These are phyloP conservation scores for Aspergillus kassunensis DNA, from an alignment of 495 filamentous ascomycete species.

Conservation along the genomic window DNA sequence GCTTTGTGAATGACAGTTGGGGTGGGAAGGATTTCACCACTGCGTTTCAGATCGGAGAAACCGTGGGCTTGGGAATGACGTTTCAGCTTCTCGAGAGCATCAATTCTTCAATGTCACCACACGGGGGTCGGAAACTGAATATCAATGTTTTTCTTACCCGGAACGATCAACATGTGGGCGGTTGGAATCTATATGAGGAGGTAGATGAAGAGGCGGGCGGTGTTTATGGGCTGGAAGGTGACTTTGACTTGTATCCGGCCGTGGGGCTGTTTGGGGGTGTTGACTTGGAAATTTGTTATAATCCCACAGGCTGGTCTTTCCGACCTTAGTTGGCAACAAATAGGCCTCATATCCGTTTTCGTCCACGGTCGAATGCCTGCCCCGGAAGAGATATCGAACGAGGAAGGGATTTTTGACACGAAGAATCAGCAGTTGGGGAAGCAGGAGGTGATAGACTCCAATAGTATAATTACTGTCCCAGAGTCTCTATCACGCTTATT, in stretches of 20 bases:
- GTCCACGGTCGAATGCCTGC: too few relatives aligned
- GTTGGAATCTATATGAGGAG: slow-evolving; percentile 86
- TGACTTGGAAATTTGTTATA: slow-evolving; percentile 68
- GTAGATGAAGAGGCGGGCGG: slow-evolving; percentile 63
- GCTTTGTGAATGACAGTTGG: slow-evolving; percentile 80
- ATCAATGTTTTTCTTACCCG: slow-evolving; percentile 77
- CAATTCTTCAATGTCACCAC: slow-evolving; percentile 11
- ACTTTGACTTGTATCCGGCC: slow-evolving; percentile 74
- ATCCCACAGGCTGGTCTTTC: slow-evolving; percentile 44
- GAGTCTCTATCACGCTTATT: too few relatives aligned
- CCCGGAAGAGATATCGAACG: too few relatives aligned
- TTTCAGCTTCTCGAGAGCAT: slow-evolving; percentile 41
- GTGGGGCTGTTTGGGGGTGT: slow-evolving; percentile 71
- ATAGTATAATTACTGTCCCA: too few relatives aligned
- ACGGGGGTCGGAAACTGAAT: slow-evolving; percentile 22
- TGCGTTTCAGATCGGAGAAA: slow-evolving; percentile 50
- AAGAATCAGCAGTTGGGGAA: too few relatives aligned
- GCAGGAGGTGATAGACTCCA: too few relatives aligned
- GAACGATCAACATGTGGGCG: slow-evolving; percentile 57
- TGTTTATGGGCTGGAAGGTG: slow-evolving; percentile 72
- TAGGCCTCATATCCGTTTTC: too few relatives aligned
- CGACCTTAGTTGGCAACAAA: background rate
- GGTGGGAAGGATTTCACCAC: slow-evolving; percentile 74
- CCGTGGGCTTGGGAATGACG: slow-evolving; percentile 66
- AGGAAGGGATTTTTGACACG: too few relatives aligned